phyloP scores from a whole-genome alignment of 2,329 filamentous ascomycete species.

The Knufia fluminis region DNA sequence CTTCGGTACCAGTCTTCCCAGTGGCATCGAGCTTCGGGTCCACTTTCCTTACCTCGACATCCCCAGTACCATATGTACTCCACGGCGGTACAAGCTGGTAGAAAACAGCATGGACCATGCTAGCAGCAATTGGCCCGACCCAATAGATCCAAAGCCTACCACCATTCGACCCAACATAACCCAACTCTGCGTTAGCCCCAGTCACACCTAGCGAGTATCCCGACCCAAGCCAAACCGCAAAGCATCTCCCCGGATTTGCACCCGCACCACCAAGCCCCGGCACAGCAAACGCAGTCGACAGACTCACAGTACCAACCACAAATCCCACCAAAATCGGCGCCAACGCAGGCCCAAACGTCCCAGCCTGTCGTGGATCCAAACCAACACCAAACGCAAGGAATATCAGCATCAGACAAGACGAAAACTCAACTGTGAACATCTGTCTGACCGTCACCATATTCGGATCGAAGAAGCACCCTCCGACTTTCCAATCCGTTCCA shows the following conservation, averaged over 20 bases:
- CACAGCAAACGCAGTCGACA: constrained; percentile 31
- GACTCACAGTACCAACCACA: constrained; percentile 30
- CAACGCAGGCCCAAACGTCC: constrained; percentile 42
- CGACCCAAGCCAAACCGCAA: constrained; percentile 29
- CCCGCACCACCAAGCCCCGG: constrained; percentile 36
- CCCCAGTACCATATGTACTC: background rate
- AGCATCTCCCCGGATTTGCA: constrained; percentile 39
- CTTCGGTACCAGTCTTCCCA: background rate
- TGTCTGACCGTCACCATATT: constrained; percentile 30
- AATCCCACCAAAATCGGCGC: constrained; percentile 42
- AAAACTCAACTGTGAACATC: constrained; percentile 42
- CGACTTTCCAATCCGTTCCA: constrained; percentile 26
- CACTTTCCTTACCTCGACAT: background rate
- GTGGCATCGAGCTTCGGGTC: background rate
- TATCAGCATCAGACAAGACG: constrained; percentile 38
- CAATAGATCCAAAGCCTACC: constrained; percentile 33
- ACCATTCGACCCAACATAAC: constrained; percentile 25
- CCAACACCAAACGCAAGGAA: constrained; percentile 45
- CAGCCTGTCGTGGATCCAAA: constrained; percentile 44
- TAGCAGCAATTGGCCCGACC: constrained; percentile 28
- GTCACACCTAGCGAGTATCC: background rate
- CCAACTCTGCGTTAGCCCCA: constrained; percentile 7
- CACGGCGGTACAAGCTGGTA: constrained; percentile 25
- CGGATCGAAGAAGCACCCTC: constrained; percentile 33
- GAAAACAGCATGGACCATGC: constrained; percentile 26